phyloP scores from a whole-genome alignment of 192 early-diverging fungal genomes.

The Ambispora gerdemannii region DNA sequence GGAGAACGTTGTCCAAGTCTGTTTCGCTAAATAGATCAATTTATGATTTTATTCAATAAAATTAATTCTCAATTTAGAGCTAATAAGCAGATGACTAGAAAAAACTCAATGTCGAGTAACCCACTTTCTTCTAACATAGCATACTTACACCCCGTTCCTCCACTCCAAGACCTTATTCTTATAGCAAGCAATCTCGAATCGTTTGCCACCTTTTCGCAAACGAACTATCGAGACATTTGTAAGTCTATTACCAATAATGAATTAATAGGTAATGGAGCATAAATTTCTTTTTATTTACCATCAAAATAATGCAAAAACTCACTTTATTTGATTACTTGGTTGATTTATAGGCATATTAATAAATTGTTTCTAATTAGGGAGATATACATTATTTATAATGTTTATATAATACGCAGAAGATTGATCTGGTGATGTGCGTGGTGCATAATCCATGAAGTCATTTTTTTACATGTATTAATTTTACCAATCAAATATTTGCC shows the following conservation, averaged over 20 bases:
- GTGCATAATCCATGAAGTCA: not conserved
- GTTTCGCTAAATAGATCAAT: slow-evolving; percentile 67
- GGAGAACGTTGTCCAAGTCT: slow-evolving; percentile 94
- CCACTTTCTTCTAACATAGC: no score
- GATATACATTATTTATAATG: no score
- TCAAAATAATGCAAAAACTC: not conserved
- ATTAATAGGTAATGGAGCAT: not conserved
- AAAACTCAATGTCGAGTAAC: no score
- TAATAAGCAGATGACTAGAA: not conserved
- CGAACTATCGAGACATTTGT: slow-evolving; percentile 97
- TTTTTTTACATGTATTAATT: no score
- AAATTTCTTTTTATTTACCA: not conserved
- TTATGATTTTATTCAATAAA: not conserved
- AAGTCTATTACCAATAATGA: slow-evolving; percentile 48
- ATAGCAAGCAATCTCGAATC: slow-evolving; percentile 98
- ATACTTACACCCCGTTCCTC: slow-evolving; percentile 79
- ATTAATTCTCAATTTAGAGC: not conserved
- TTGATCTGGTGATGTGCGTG: no score
- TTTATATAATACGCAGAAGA: no score
- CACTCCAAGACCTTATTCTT: slow-evolving; percentile 99
- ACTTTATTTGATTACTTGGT: slow-evolving; percentile 32
- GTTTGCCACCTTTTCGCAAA: slow-evolving; percentile 92
- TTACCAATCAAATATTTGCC: slow-evolving; percentile 22
- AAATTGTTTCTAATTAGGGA: no score
- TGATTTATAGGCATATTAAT: slow-evolving; percentile 31